These are phyloP conservation scores for Oidiodendron maius DNA, from an alignment of 495 filamentous ascomycete genomes.

Conservation along the genomic window DNA sequence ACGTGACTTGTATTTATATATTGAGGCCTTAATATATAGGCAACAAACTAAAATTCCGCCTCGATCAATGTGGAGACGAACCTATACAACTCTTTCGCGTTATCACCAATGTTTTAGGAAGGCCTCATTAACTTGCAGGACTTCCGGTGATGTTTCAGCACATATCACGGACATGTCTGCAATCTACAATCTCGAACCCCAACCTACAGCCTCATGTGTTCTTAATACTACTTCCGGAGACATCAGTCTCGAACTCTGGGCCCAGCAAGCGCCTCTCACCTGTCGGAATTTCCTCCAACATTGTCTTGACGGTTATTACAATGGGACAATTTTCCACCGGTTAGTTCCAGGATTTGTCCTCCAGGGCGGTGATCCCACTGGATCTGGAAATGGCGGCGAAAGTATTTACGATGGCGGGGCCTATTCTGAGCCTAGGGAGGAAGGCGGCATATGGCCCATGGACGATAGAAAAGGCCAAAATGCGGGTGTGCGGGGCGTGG, in stretches of 20 bases:
- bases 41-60: too few relatives aligned
- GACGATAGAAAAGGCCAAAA: conserved; percentile 53
- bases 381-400: conserved; percentile 85
- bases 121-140: conserved; percentile 19
- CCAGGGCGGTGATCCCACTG: conserved; percentile 82
- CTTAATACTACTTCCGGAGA: conserved; percentile 86
- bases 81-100: neutral
- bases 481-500: conserved; percentile 45
- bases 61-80: too few relatives aligned
- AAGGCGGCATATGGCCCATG: conserved; percentile 53
- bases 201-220: conserved; percentile 82
- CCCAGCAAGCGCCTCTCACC: conserved; percentile 84
- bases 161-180: conserved; percentile 58
- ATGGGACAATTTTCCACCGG: conserved; percentile 87
- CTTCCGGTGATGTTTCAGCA: neutral
- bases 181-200: conserved; percentile 90
- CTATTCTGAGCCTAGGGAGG: conserved; percentile 46
- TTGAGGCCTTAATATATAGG: too few relatives aligned
- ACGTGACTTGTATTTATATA: too few relatives aligned
- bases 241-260: conserved; percentile 85
- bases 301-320: conserved; percentile 91
- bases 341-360: conserved; percentile 86
- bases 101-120: neutral
- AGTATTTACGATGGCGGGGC: conserved; percentile 83
- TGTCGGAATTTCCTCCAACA: conserved; percentile 95